Conservation (phyloP, 1,284 basidiomycete genomes). For the Ustilago curta region DNA sequence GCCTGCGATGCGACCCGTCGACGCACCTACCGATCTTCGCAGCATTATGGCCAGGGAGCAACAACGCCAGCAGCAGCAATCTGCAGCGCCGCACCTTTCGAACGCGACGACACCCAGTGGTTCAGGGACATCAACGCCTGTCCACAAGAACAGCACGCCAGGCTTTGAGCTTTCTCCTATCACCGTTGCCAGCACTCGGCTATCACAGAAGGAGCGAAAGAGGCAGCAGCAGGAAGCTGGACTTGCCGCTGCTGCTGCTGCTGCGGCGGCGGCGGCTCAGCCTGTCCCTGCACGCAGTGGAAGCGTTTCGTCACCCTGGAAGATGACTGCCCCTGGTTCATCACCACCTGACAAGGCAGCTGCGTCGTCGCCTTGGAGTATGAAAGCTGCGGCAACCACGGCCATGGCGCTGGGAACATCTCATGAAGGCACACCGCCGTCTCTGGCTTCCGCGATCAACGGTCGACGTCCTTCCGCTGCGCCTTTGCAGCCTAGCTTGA, state of each 20-base stretch:
- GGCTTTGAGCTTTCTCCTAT: constrained; percentile 39
- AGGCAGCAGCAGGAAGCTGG: constrained; percentile 53
- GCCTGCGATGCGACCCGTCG: constrained; percentile 25
- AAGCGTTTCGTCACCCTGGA: constrained; percentile 47
- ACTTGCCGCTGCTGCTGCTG: constrained; percentile 29
- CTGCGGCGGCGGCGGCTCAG: constrained; percentile 19
- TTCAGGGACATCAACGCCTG: constrained; percentile 42
- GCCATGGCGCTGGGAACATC: constrained; percentile 37
- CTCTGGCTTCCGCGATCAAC: constrained; percentile 10
- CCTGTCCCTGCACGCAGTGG: constrained; percentile 19
- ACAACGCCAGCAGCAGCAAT: constrained; percentile 44
- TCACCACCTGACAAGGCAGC: constrained; percentile 27
- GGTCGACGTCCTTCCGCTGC: constrained; percentile 39
- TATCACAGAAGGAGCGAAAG: constrained; percentile 67
- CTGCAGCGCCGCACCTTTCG: constrained; percentile 9
- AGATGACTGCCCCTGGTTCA: constrained; percentile 12
- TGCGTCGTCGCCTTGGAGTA: constrained; percentile 34
- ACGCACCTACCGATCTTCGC: constrained; percentile 76
- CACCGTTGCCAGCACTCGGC: constrained; percentile 45
- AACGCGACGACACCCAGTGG: constrained; percentile 36
- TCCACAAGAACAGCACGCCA: constrained; percentile 20
- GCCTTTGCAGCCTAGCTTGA: constrained; percentile 23
- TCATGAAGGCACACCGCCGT: constrained; percentile 30
- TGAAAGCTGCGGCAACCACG: constrained; percentile 39
- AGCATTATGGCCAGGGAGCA: constrained; percentile 79